Evolutionary conservation across 352 stramenopile species (phyloP).

Genomic region (Phytophthora cajani): DNA sequence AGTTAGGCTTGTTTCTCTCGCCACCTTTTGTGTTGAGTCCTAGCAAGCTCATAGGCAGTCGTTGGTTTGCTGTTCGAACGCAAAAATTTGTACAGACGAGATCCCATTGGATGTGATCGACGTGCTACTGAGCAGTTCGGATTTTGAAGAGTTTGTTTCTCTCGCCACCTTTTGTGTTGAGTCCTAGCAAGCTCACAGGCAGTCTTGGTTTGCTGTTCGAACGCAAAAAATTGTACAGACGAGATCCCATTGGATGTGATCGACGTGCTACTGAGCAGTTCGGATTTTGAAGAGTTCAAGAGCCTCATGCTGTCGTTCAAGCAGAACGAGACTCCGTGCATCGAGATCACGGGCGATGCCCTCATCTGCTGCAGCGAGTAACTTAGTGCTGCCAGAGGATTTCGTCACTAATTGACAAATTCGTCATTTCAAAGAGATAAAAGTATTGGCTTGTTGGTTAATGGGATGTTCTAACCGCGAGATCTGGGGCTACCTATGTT

Average conservation of each 20-base stretch:
- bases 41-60: neutral
- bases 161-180: neutral
- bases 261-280: conserved; percentile 82
- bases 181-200: neutral
- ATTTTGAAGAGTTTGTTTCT: conserved; percentile 75
- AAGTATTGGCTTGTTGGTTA: neutral
- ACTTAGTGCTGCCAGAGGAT: neutral
- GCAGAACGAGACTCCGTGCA: conserved; percentile 78
- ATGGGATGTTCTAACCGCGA: neutral
- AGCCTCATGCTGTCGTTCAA: conserved; percentile 89
- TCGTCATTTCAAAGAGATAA: neutral
- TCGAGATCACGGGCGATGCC: conserved; percentile 80
- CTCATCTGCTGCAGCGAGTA: conserved; percentile 52
- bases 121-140: conserved; percentile 78
- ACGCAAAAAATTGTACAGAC: conserved; percentile 34
- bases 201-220: conserved; percentile 13
- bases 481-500: neutral
- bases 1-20: neutral
- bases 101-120: conserved; percentile 84
- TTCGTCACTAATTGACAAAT: neutral
- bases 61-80: conserved; percentile 12
- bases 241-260: conserved; percentile 83
- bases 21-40: neutral
- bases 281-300: conserved; percentile 90
- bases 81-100: conserved; percentile 46